Conservation (phyloP, 2,329 filamentous ascomycete genomes). For the Claviceps capensis region DNA sequence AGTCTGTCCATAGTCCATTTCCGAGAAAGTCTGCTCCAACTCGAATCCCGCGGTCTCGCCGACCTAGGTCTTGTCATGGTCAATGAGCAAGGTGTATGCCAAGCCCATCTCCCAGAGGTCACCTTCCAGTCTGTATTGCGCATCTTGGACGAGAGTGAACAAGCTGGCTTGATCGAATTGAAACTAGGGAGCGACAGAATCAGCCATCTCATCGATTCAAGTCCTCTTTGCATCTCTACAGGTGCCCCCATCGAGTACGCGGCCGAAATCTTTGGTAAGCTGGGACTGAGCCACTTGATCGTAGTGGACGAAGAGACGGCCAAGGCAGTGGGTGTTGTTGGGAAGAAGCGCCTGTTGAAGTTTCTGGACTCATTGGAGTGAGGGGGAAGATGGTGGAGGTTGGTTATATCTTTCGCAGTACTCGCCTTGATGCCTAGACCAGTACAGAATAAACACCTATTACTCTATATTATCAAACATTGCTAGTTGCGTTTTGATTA, state of each 20-base stretch:
- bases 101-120: slow-evolving; percentile 40
- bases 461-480: too few relatives aligned
- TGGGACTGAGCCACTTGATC: slow-evolving; percentile 40
- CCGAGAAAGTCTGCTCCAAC: slow-evolving; percentile 28
- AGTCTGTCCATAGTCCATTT: slow-evolving; percentile 24
- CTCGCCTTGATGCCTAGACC: not conserved
- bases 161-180: slow-evolving; percentile 7
- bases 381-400: not conserved
- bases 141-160: slow-evolving; percentile 12
- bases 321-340: slow-evolving; percentile 36
- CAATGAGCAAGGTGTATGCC: slow-evolving; percentile 30
- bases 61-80: slow-evolving; percentile 45
- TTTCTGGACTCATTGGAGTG: slow-evolving; percentile 3
- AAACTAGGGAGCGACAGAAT: slow-evolving; percentile 22
- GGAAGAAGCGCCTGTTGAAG: slow-evolving; percentile 37
- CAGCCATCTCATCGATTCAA: slow-evolving; percentile 36
- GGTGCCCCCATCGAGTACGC: slow-evolving; percentile 43
- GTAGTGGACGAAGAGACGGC: slow-evolving; percentile 38
- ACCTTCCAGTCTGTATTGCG: slow-evolving; percentile 38
- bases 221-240: slow-evolving; percentile 34
- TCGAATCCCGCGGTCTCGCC: slow-evolving; percentile 37
- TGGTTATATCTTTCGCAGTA: not conserved
- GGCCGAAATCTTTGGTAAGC: slow-evolving; percentile 45
- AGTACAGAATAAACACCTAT: not conserved
- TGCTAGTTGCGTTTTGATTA: too few relatives aligned